These are phyloP conservation scores for Suillus tomentosus DNA, from an alignment of 768 basidiomycete species.

Conservation along the genomic window DNA sequence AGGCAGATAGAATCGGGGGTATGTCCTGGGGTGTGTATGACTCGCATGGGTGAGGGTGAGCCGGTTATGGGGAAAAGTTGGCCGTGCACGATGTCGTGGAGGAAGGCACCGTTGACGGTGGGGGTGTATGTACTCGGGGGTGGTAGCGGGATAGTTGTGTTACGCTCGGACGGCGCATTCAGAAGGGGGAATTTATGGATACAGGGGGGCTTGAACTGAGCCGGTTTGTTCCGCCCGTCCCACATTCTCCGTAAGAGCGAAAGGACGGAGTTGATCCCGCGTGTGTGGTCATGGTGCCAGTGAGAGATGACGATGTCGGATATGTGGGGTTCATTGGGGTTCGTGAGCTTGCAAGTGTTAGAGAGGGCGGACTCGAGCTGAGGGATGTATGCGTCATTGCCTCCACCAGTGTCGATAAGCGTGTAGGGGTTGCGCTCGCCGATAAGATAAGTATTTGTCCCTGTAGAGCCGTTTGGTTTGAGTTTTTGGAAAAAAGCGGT, in stretches of 20 bases:
- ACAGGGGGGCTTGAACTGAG: conserved; percentile 63
- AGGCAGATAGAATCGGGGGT: conserved; percentile 85
- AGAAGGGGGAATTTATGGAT: conserved; percentile 71
- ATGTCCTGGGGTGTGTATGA: conserved; percentile 89
- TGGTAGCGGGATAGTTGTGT: conserved; percentile 43
- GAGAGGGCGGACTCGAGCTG: conserved; percentile 63
- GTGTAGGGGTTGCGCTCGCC: conserved; percentile 71
- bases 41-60: conserved; percentile 45
- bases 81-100: conserved; percentile 61
- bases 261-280: conserved; percentile 74
- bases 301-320: conserved; percentile 94
- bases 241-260: conserved; percentile 64
- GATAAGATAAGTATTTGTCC: conserved; percentile 89
- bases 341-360: conserved; percentile 34
- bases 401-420: conserved; percentile 85
- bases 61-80: conserved; percentile 49
- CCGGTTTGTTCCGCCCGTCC: conserved; percentile 46
- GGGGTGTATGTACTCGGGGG: conserved; percentile 48
- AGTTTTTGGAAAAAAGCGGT: neutral
- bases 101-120: conserved; percentile 39
- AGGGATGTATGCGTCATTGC: conserved; percentile 64
- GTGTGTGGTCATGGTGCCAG: conserved; percentile 85
- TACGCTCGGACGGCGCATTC: conserved; percentile 31
- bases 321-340: conserved; percentile 54
- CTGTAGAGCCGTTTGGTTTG: conserved; percentile 36